Conservation (phyloP, 2,329 filamentous ascomycete species). For the Colletotrichum tamarilloi region DNA sequence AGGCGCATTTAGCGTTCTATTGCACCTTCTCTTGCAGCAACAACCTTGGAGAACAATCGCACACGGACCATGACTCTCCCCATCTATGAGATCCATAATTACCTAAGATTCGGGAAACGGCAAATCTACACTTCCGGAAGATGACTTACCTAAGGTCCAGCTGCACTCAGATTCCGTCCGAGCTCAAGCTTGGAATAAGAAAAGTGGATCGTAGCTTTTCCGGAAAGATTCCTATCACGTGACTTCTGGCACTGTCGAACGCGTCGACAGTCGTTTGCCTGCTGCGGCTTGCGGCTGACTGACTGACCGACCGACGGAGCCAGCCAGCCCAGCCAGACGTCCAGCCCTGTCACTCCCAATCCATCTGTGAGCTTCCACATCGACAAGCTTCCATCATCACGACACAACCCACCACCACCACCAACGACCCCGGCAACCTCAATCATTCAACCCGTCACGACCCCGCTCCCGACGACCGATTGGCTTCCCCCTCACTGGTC, state of each 20-base stretch:
- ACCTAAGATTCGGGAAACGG: background rate
- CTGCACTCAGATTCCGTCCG: background rate
- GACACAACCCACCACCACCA: slow-evolving; percentile 2
- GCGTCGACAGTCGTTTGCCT: slow-evolving; percentile 38
- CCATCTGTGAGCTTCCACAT: slow-evolving; percentile 32
- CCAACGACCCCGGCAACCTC: slow-evolving; percentile 14
- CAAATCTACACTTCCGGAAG: background rate
- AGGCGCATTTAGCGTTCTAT: slow-evolving; percentile 7
- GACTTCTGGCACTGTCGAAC: slow-evolving; percentile 14
- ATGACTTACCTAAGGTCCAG: background rate
- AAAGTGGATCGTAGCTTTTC: background rate
- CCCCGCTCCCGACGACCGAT: slow-evolving; percentile 18
- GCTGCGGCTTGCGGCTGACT: slow-evolving; percentile 34
- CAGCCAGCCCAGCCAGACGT: slow-evolving; percentile 21
- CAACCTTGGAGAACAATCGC: background rate
- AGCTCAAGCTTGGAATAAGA: background rate
- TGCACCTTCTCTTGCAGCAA: background rate
- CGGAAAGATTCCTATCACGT: slow-evolving; percentile 14
- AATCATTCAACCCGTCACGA: slow-evolving; percentile 28
- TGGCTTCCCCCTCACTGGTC: background rate
- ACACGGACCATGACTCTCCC: background rate
- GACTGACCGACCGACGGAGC: slow-evolving; percentile 28
- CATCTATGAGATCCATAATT: no score
- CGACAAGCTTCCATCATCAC: slow-evolving; percentile 36
- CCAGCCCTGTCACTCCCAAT: slow-evolving; percentile 34